Evolutionary conservation across 2,329 filamentous ascomycete species (phyloP).

Genomic region (Aspergillus persii): DNA sequence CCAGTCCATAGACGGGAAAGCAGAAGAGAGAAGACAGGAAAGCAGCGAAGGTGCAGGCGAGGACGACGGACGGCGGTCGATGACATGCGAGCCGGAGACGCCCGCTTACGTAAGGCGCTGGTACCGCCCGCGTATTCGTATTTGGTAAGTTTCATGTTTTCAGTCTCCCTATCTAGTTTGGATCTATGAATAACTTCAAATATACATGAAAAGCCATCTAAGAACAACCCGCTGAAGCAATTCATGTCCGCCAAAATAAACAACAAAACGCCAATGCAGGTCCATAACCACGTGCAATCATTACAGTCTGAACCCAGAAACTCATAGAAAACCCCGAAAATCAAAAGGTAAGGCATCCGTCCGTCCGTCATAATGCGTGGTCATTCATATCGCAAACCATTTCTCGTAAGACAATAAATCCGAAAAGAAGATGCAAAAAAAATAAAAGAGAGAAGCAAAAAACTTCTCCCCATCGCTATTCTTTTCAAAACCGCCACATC

Average conservation of each 20-base stretch:
- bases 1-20: constrained; percentile 27
- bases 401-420: not conserved
- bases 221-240: not conserved
- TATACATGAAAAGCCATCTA: not conserved
- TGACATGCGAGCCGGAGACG: no score
- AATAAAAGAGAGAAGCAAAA: no score
- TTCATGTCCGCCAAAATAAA: not conserved
- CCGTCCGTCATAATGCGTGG: not conserved
- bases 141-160: no score
- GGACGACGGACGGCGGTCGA: constrained; percentile 1
- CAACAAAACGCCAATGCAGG: constrained; percentile 9
- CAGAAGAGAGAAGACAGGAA: constrained; percentile 10
- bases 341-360: constrained; percentile 1
- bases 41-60: constrained; percentile 2
- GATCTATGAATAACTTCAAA: no score
- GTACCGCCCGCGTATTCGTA: no score
- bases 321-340: not conserved
- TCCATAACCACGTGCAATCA: not conserved
- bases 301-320: not conserved
- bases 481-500: not conserved
- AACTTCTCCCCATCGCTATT: not conserved
- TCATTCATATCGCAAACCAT: constrained; percentile 4
- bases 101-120: not conserved
- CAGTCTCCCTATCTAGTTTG: no score
- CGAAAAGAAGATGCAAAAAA: not conserved